A percentile compares a stretch with the other conserved stretches of the same genome.
phyloP scores from a whole-genome alignment of 345 rosid genomes.

The Pugionium dolabratum region DNA sequence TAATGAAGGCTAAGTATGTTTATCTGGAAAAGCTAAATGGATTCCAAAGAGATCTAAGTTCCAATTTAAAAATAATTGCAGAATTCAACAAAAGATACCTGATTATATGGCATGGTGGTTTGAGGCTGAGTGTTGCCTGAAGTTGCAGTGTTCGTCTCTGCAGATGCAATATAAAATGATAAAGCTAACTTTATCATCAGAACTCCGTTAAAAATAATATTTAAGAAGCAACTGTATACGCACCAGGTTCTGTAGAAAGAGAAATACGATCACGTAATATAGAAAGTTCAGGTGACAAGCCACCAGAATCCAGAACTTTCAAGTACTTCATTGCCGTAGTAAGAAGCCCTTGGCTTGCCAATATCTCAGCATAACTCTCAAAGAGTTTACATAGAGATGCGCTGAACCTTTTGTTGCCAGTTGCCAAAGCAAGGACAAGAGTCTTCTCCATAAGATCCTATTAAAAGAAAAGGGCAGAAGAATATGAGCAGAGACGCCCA shows the following conservation, averaged over 20 bases:
- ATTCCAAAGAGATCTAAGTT: constrained; percentile 23
- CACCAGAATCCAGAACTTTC: constrained; percentile 87
- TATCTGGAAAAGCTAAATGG: constrained; percentile 6
- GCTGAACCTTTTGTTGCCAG: constrained; percentile 87
- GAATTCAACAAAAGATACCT: constrained; percentile 22
- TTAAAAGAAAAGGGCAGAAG: constrained; percentile 29
- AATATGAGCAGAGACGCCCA: constrained; percentile 27
- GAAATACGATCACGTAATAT: constrained; percentile 86
- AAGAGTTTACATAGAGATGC: constrained; percentile 91
- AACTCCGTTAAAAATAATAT: neutral
- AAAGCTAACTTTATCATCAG: constrained; percentile 11
- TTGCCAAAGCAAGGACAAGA: constrained; percentile 91
- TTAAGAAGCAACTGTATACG: constrained; percentile 15
- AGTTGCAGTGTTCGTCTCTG: constrained; percentile 48
- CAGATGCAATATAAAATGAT: constrained; percentile 47
- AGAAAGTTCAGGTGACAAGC: constrained; percentile 80
- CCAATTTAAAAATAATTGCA: constrained; percentile 13
- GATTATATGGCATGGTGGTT: constrained; percentile 35
- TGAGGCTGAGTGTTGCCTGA: constrained; percentile 48
- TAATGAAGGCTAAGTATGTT: constrained; percentile 36
- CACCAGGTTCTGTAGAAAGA: constrained; percentile 74
- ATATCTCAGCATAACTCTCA: constrained; percentile 95
- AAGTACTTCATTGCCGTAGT: constrained; percentile 87
- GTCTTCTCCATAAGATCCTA: constrained; percentile 99
- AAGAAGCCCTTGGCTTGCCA: constrained; percentile 91